These are phyloP conservation scores for Leptographium lundbergii DNA, from an alignment of 2,329 filamentous ascomycete species.

Conservation along the genomic window DNA sequence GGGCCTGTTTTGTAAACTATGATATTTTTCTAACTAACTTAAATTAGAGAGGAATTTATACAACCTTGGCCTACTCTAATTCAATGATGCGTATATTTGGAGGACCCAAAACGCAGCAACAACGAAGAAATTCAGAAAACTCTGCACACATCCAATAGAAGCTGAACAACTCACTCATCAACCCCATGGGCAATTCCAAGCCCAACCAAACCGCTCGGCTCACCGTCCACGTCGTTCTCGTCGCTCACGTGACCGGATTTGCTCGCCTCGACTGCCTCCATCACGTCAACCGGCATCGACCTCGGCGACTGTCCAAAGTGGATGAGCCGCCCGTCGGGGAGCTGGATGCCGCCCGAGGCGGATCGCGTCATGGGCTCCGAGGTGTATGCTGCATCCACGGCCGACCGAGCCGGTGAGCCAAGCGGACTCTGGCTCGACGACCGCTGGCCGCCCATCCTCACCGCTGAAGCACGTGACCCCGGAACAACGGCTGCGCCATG, in stretches of 20 bases:
- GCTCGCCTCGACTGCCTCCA: not conserved
- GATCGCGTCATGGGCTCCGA: constrained; percentile 14
- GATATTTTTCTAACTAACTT: no score
- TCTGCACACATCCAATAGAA: no score
- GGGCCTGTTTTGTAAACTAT: no score
- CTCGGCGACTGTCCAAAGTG: constrained; percentile 12
- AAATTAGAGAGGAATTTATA: no score
- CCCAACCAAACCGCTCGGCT: not conserved
- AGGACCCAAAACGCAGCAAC: no score
- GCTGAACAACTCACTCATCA: not conserved
- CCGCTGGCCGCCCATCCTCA: not conserved
- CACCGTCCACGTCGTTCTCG: not conserved
- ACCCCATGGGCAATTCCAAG: not conserved
- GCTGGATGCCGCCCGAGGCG: constrained; percentile 13
- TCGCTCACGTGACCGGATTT: not conserved
- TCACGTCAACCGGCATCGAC: not conserved
- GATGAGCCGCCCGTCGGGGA: constrained; percentile 14
- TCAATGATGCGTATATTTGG: no score
- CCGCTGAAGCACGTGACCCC: not conserved
- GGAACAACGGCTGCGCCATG: not conserved
- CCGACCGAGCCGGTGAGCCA: not conserved
- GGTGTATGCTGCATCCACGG: not conserved
- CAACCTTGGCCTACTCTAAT: no score
- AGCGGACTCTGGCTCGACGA: not conserved
- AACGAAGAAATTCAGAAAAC: no score